Conservation (phyloP, 306 rosid species). For the Pyrus bretschneideri region DNA sequence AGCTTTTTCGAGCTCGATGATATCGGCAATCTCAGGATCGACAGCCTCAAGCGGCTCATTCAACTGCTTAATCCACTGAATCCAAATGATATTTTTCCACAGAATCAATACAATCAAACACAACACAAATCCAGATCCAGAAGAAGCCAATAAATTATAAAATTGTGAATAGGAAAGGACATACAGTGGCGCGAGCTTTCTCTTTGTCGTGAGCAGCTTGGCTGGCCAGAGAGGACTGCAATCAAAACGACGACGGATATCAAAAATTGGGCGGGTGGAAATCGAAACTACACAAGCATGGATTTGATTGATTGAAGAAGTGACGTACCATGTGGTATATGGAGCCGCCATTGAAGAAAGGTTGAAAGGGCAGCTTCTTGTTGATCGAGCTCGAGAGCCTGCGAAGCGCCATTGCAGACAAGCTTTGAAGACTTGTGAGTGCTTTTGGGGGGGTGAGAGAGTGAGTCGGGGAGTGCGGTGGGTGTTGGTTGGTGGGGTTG, state of each 20-base stretch:
- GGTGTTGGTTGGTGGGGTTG: not conserved
- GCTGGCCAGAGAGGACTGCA: constrained; percentile 56
- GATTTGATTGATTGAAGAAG: not conserved
- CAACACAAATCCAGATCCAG: constrained; percentile 5
- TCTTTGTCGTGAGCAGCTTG: constrained; percentile 42
- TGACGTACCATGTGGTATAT: constrained; percentile 42
- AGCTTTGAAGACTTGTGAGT: not conserved
- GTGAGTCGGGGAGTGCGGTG: not conserved
- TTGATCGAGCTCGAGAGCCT: constrained; percentile 40
- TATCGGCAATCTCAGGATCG: constrained; percentile 73
- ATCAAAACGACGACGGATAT: constrained; percentile 5
- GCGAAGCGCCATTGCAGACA: constrained; percentile 71
- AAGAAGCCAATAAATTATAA: not conserved
- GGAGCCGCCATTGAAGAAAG: constrained; percentile 35
- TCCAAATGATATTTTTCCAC: not conserved
- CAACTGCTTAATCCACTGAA: constrained; percentile 82
- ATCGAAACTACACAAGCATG: not conserved
- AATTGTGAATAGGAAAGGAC: not conserved
- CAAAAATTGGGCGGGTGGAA: not conserved
- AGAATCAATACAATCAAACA: constrained; percentile 1
- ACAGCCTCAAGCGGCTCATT: constrained; percentile 68
- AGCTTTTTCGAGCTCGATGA: constrained; percentile 84
- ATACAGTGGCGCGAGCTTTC: constrained; percentile 51
- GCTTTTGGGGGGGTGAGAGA: not conserved
- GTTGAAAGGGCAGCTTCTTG: constrained; percentile 22